These are phyloP conservation scores for Ulvella scutata DNA, from an alignment of 139 green algal genomes.

Conservation along the genomic window DNA sequence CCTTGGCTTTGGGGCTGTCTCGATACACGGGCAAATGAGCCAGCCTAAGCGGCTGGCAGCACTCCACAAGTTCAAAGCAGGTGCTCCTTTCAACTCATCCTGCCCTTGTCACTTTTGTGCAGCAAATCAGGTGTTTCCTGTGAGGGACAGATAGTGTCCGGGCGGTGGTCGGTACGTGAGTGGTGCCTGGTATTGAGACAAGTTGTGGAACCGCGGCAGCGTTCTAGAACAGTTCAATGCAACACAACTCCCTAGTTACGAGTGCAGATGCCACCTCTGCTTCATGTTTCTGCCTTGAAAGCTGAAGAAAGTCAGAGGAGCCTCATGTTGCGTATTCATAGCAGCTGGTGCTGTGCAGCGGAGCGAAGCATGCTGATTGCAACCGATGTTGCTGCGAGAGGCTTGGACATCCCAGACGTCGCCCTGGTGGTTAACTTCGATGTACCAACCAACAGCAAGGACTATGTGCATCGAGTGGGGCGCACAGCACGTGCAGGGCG, in stretches of 20 bases:
- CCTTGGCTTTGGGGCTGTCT: conserved; percentile 87
- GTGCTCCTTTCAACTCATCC: conserved; percentile 24
- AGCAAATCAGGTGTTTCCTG: too few species aligned
- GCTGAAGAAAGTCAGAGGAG: too few species aligned
- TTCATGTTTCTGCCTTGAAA: too few species aligned
- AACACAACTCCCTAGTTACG: too few species aligned
- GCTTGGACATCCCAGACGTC: conserved; percentile 89
- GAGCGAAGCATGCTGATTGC: conserved; percentile 67
- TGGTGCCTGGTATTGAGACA: too few species aligned
- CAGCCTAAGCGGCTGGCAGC: conserved; percentile 91
- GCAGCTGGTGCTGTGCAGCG: conserved; percentile 35
- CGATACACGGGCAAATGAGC: conserved; percentile 97
- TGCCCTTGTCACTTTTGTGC: too few species aligned
- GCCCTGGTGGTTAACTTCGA: conserved; percentile 97
- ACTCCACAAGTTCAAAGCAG: conserved; percentile 95
- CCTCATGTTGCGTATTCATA: too few species aligned
- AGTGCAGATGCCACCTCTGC: too few species aligned
- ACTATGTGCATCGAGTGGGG: conserved; percentile 94
- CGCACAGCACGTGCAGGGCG: conserved; percentile 86
- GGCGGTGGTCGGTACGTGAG: too few species aligned
- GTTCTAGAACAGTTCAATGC: too few species aligned
- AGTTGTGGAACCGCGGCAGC: too few species aligned
- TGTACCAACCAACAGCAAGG: conserved; percentile 85
- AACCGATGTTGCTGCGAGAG: conserved; percentile 79
- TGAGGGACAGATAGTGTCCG: too few species aligned